Evolutionary conservation across 2,329 filamentous ascomycete species (phyloP).

Genomic region (Aspergillus proliferans): DNA sequence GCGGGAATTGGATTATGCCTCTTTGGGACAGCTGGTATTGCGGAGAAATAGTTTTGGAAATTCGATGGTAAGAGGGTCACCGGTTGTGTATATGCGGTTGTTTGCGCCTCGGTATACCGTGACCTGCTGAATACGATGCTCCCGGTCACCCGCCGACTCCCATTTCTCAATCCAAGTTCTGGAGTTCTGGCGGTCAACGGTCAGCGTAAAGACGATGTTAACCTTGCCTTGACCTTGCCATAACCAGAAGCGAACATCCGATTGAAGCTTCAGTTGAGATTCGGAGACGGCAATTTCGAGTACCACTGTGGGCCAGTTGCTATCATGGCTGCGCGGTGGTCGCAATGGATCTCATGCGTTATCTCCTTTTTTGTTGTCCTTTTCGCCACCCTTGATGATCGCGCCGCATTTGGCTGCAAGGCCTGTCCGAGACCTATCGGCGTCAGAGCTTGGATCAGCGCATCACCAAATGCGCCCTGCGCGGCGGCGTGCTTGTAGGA

Average conservation of each 20-base stretch:
- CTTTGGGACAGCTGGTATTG: not conserved
- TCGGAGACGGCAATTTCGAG: not conserved
- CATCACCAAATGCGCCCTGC: not conserved
- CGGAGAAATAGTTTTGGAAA: not conserved
- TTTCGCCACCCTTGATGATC: not conserved
- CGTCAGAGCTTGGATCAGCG: not conserved
- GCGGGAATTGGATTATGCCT: not conserved
- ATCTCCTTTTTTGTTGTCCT: not conserved
- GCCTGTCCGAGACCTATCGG: not conserved
- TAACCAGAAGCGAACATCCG: slow-evolving; percentile 4
- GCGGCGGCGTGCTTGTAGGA: not conserved
- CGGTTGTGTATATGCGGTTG: too few species aligned
- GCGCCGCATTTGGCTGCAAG: not conserved
- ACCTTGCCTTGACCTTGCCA: slow-evolving; percentile 4
- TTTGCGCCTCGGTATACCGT: not conserved
- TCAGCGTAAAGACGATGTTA: slow-evolving; percentile 1
- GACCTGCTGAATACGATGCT: not conserved
- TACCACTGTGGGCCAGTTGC: not conserved
- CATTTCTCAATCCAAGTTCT: slow-evolving; percentile 2
- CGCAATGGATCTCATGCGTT: not conserved
- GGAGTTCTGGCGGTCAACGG: slow-evolving; percentile 2
- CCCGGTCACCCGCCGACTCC: not conserved
- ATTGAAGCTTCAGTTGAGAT: not conserved
- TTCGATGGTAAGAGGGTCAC: not conserved
- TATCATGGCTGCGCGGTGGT: not conserved